Base-by-base conservation (phyloP, 495 filamentous ascomycete species). In the Lophium mytilinum region DNA sequence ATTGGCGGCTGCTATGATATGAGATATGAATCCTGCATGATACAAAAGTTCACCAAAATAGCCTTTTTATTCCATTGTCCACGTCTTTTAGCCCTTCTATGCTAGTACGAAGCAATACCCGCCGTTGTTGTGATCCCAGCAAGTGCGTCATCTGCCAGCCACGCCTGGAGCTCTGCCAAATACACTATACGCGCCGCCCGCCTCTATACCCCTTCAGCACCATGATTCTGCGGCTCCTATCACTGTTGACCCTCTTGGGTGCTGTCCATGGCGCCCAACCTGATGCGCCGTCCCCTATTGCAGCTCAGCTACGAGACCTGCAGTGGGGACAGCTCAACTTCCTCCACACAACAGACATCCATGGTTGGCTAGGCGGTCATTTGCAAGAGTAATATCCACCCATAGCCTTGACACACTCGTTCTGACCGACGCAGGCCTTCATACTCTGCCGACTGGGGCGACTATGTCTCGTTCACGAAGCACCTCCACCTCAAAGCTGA, bases 281-380 rank as follows among this genome's bases (percentile, higher is more conserved):
- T 11, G 80, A 80, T 46, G 90, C 90, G 42, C 86, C 84, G 14
- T 71, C 79, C 37, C 89, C 94, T n/a, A 77, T 91, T 54, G 78
- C 83, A 55, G 89, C 86, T 50, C 89, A 88, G 35, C 78, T 97
- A 63, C 84, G 93, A 57, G 78, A 88, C 47, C 79, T 98, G 18
- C 79, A 81, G 63, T 95, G 93, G 90, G 91, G 87, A 18, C 85
- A 92, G 67, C 77, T 97, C 55, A 97, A 97, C 73, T 90, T 98
- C 71, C 75, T 98, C 14, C 89, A 95, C 64, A 95, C 91, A 0
- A 96, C 91, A 17, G 88, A 95, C 73, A 92, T 86, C 17, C 93
- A 98, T 75, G 90, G 94, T 62, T 98, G 93, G 93, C 83, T 92
- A 63, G 90, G 81, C 9, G 93, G 93, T 21, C 93, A 98, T 78